Percentiles rank a stretch among this genome's conserved stretches.
These are phyloP conservation scores for Pythium aquatile DNA, from an alignment of 352 stramenopile species.

Conservation along the genomic window DNA sequence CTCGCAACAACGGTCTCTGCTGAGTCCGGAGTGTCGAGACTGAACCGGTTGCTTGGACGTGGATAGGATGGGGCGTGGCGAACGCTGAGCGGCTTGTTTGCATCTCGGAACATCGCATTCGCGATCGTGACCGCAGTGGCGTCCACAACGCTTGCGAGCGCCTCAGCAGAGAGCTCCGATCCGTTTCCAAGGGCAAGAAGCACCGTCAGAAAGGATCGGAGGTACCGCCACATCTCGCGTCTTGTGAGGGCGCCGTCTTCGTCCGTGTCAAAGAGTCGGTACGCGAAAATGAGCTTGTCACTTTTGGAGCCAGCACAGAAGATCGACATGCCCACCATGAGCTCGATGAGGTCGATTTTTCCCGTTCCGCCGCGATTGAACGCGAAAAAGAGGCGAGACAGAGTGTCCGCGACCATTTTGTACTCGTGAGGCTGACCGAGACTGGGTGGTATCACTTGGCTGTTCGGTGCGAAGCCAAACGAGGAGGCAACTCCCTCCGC, in stretches of 20 bases:
- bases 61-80: slow-evolving; percentile 30
- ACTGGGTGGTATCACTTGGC: slow-evolving; percentile 52
- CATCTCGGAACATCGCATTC: slow-evolving; percentile 82
- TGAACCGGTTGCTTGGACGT: slow-evolving; percentile 46
- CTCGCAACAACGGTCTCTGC: slow-evolving; percentile 38
- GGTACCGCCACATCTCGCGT: slow-evolving; percentile 91
- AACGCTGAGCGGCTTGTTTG: slow-evolving; percentile 74
- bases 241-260: slow-evolving; percentile 87
- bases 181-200: slow-evolving; percentile 93
- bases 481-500: slow-evolving; percentile 51
- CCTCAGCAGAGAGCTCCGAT: slow-evolving; percentile 75
- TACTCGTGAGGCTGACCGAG: slow-evolving; percentile 63
- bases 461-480: slow-evolving; percentile 64
- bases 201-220: slow-evolving; percentile 94
- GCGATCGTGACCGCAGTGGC: slow-evolving; percentile 81
- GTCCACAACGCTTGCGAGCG: slow-evolving; percentile 77
- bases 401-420: slow-evolving; percentile 74
- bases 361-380: slow-evolving; percentile 84
- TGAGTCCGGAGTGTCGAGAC: slow-evolving; percentile 55
- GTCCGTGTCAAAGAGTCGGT: slow-evolving; percentile 90
- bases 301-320: slow-evolving; percentile 95
- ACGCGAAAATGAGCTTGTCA: slow-evolving; percentile 92
- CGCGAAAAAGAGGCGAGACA: slow-evolving; percentile 82
- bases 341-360: slow-evolving; percentile 87
- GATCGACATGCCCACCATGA: slow-evolving; percentile 93